Percentiles rank a stretch among this genome's conserved stretches.
These are phyloP conservation scores for Diospyros kaki DNA, from an alignment of 148 eudicot genomes.

Conservation along the genomic window DNA sequence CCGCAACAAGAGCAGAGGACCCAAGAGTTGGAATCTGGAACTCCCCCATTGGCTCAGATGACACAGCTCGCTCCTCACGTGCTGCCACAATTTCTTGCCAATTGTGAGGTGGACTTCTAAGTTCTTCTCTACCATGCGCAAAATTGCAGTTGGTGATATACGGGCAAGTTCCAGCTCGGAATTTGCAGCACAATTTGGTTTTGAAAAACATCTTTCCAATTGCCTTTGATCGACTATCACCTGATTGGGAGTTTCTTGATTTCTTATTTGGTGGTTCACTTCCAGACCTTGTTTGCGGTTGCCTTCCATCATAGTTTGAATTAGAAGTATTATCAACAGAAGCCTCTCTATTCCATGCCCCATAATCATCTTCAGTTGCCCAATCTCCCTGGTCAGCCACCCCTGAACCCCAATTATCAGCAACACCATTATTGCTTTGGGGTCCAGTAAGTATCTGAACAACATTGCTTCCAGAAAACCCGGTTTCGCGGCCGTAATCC, in stretches of 20 bases:
- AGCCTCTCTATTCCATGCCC: conserved; percentile 31
- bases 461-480: conserved; percentile 30
- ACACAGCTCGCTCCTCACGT: conserved; percentile 27
- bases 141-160: conserved; percentile 84
- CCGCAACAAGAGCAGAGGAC: conserved; percentile 38
- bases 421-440: conserved; percentile 11
- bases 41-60: conserved; percentile 56
- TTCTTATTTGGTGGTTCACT: conserved; percentile 65
- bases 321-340: conserved; percentile 26
- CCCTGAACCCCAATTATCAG: conserved; percentile 32
- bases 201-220: conserved; percentile 92
- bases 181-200: conserved; percentile 83
- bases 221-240: conserved; percentile 50
- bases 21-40: conserved; percentile 69
- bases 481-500: conserved; percentile 38
- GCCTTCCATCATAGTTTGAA: conserved; percentile 30
- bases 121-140: conserved; percentile 84
- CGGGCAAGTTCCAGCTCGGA: conserved; percentile 79
- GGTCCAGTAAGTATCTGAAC: conserved; percentile 32
- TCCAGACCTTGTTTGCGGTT: conserved; percentile 34
- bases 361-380: conserved; percentile 58
- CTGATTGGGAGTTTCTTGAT: conserved; percentile 37
- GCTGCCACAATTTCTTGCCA: conserved; percentile 93
- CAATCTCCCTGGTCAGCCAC: conserved; percentile 34
- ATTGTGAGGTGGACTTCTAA: conserved; percentile 83